phyloP scores from a whole-genome alignment of 2,329 filamentous ascomycete species.

The Grosmannia clavigera region DNA sequence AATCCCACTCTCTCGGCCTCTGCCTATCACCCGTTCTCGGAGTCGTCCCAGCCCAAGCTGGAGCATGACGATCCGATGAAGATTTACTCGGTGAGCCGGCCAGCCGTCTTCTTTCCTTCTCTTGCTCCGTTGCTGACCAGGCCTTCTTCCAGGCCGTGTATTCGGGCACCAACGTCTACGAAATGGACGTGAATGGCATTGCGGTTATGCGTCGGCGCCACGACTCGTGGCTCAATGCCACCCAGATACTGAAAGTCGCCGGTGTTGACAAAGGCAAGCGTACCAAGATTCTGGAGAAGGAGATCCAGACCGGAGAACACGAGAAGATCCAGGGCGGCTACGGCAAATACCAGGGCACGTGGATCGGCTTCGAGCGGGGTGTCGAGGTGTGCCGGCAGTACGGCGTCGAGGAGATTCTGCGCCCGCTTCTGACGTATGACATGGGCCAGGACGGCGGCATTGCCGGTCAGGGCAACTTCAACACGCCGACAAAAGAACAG shows the following conservation, averaged over 20 bases:
- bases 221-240: constrained; percentile 96
- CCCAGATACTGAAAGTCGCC: constrained; percentile 94
- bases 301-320: constrained; percentile 90
- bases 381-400: constrained; percentile 80
- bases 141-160: constrained; percentile 56
- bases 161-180: constrained; percentile 91
- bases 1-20: constrained; percentile 20
- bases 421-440: constrained; percentile 67
- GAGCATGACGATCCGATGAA: constrained; percentile 33
- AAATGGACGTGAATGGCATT: constrained; percentile 91
- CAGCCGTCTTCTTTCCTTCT: background rate
- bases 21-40: constrained; percentile 27
- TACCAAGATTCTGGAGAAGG: constrained; percentile 95
- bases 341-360: constrained; percentile 97
- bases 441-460: constrained; percentile 64
- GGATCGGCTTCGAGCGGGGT: constrained; percentile 89
- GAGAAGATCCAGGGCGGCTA: constrained; percentile 98
- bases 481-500: constrained; percentile 96
- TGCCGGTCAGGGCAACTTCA: constrained; percentile 62
- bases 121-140: background rate
- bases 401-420: constrained; percentile 63
- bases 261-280: constrained; percentile 96
- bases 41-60: constrained; percentile 17
- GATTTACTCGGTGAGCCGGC: constrained; percentile 46
- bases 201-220: constrained; percentile 92